These are phyloP conservation scores for Cladosporium sp. DNA, from an alignment of 2,329 filamentous ascomycete genomes.

Conservation along the genomic window DNA sequence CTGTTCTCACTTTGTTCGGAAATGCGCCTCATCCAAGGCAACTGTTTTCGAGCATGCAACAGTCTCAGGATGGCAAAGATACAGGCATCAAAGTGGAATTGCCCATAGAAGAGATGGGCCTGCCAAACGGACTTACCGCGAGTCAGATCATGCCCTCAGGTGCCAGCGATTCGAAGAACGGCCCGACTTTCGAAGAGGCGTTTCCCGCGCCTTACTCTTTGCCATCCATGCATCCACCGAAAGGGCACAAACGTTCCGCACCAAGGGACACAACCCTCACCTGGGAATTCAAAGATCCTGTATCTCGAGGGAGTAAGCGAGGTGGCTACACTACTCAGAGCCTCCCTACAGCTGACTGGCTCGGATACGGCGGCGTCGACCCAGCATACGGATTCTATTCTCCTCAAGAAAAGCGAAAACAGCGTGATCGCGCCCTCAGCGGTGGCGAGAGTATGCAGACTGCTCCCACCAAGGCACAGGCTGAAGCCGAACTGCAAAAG, in stretches of 20 bases:
- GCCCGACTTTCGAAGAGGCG: slow-evolving; percentile 63
- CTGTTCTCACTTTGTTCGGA: slow-evolving; percentile 71
- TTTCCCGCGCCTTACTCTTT: slow-evolving; percentile 64
- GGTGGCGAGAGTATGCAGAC: slow-evolving; percentile 48
- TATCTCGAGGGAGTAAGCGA: slow-evolving; percentile 30
- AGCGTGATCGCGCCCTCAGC: slow-evolving; percentile 66
- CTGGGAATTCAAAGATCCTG: slow-evolving; percentile 36
- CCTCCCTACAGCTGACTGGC: slow-evolving; percentile 61
- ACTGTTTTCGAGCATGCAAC: slow-evolving; percentile 78
- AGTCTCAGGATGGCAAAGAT: slow-evolving; percentile 20
- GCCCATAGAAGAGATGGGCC: slow-evolving; percentile 53
- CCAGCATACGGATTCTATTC: slow-evolving; percentile 41
- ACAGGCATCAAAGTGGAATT: slow-evolving; percentile 23
- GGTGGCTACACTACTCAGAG: slow-evolving; percentile 60
- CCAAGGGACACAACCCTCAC: slow-evolving; percentile 49
- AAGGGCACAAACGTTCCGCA: slow-evolving; percentile 63
- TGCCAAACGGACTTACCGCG: slow-evolving; percentile 69
- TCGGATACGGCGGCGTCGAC: slow-evolving; percentile 47
- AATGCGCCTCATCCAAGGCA: slow-evolving; percentile 68
- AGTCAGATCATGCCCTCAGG: slow-evolving; percentile 58
- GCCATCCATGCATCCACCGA: slow-evolving; percentile 59
- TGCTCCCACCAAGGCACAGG: slow-evolving; percentile 15
- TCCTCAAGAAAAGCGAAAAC: slow-evolving; percentile 60
- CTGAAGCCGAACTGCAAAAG: slow-evolving; percentile 46
- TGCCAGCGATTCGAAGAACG: slow-evolving; percentile 39